phyloP scores from a whole-genome alignment of 208 protist species.

The Leptomonas seymouri region DNA sequence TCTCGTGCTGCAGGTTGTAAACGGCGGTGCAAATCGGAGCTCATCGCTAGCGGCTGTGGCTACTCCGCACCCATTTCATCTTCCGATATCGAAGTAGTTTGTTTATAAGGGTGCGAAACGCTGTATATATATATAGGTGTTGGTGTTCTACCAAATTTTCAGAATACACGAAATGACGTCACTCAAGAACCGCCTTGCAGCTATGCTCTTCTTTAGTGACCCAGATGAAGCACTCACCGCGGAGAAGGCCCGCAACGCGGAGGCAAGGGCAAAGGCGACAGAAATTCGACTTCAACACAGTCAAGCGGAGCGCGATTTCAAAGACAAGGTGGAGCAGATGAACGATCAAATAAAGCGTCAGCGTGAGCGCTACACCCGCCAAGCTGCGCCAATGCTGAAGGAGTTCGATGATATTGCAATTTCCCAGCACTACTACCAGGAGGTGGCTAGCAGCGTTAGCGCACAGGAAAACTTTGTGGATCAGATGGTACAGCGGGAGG shows the following conservation, averaged over 20 bases:
- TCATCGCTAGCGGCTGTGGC: no score
- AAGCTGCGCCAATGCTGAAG: constrained; percentile 61
- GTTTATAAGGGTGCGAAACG: no score
- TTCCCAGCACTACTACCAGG: constrained; percentile 84
- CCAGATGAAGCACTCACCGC: constrained; percentile 58
- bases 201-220: constrained; percentile 54
- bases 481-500: constrained; percentile 61
- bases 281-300: constrained; percentile 39
- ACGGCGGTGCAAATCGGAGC: no score
- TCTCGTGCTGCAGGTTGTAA: no score
- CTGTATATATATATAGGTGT: no score
- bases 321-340: constrained; percentile 29
- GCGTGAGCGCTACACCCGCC: constrained; percentile 47
- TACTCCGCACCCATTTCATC: no score
- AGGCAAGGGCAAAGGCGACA: constrained; percentile 52
- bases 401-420: constrained; percentile 82
- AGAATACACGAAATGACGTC: constrained; percentile 39
- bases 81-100: no score
- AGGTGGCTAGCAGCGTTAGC: constrained; percentile 50
- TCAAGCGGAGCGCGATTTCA: constrained; percentile 45
- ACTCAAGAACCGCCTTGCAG: constrained; percentile 33
- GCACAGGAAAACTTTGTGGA: constrained; percentile 57
- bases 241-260: constrained; percentile 77
- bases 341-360: constrained; percentile 57
- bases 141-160: no score